Evolutionary conservation across 2,329 filamentous ascomycete genomes (phyloP).

Genomic region (Epichloe sylvatica): DNA sequence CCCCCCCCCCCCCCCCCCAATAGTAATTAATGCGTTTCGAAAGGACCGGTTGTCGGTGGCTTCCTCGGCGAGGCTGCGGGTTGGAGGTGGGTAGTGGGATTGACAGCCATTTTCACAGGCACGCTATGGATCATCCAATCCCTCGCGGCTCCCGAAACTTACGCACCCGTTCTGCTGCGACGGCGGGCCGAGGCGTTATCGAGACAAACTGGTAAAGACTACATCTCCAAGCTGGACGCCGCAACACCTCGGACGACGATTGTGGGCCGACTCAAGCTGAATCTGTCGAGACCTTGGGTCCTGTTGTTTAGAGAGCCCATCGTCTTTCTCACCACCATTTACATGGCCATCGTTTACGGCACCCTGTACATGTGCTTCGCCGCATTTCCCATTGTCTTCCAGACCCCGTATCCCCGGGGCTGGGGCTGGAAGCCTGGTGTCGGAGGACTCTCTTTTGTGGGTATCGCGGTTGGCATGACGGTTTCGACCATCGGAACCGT

Average conservation of each 20-base stretch:
- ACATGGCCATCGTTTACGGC: conserved; percentile 46
- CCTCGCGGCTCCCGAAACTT: conserved; percentile 44
- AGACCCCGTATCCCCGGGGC: conserved; percentile 21
- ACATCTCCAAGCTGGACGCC: conserved; percentile 35
- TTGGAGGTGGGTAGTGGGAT: conserved; percentile 52
- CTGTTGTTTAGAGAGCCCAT: conserved; percentile 55
- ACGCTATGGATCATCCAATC: conserved; percentile 39
- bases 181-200: conserved; percentile 36
- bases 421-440: conserved; percentile 45
- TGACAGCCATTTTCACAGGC: conserved; percentile 48
- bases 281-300: conserved; percentile 49
- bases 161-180: conserved; percentile 42
- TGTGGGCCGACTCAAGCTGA: conserved; percentile 37
- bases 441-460: conserved; percentile 45
- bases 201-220: conserved; percentile 39
- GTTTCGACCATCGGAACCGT: conserved; percentile 39
- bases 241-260: conserved; percentile 29
- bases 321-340: conserved; percentile 47
- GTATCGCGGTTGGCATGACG: conserved; percentile 50
- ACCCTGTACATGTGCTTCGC: conserved; percentile 42
- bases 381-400: conserved; percentile 48
- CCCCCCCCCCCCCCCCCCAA: too few species aligned
- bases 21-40: too few species aligned
- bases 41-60: conserved; percentile 47
- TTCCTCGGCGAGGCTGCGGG: conserved; percentile 46